Percentiles rank a stretch among this genome's conserved stretches.
These are phyloP conservation scores for Calonectria pseudoturangicola DNA, from an alignment of 2,329 filamentous ascomycete genomes.

Conservation along the genomic window DNA sequence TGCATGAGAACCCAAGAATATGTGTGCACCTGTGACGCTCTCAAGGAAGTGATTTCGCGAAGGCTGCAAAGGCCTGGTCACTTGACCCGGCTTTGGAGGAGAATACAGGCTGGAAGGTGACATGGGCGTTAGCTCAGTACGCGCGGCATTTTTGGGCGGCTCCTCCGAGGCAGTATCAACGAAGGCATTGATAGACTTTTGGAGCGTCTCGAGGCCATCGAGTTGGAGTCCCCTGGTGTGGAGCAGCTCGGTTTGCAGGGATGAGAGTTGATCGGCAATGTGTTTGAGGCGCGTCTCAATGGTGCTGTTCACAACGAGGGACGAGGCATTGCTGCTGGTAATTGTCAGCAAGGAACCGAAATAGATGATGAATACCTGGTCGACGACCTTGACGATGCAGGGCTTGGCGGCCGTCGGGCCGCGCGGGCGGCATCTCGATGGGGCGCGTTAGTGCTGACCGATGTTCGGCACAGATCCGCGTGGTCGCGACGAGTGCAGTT, in stretches of 20 bases:
- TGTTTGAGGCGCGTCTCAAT: conserved; percentile 11
- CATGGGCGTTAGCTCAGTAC: background rate
- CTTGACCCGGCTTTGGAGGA: background rate
- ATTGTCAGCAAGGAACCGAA: background rate
- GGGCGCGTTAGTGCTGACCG: conserved; percentile 10
- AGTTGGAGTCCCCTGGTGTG: conserved; percentile 15
- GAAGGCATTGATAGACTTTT: background rate
- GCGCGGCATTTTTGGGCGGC: background rate
- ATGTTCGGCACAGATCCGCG: conserved; percentile 13
- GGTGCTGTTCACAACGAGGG: background rate
- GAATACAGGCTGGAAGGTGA: background rate
- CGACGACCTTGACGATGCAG: conserved; percentile 5
- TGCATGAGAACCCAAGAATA: conserved; percentile 5
- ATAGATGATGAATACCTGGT: background rate
- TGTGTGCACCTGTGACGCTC: conserved; percentile 15
- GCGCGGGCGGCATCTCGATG: conserved; percentile 6
- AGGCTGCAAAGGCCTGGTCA: background rate
- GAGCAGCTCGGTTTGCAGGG: conserved; percentile 23
- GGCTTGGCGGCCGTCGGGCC: conserved; percentile 12
- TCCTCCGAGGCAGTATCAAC: background rate
- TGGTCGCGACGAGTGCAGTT: conserved; percentile 19
- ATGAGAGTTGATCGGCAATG: background rate
- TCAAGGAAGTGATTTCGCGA: conserved; percentile 18
- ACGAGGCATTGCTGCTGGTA: background rate
- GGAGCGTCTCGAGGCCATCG: conserved; percentile 14